Evolutionary conservation across 176 grass and related monocot genomes (phyloP), one percentile per base, ranked within the genome.

Genomic region (Coix lacrymajobi): DNA sequence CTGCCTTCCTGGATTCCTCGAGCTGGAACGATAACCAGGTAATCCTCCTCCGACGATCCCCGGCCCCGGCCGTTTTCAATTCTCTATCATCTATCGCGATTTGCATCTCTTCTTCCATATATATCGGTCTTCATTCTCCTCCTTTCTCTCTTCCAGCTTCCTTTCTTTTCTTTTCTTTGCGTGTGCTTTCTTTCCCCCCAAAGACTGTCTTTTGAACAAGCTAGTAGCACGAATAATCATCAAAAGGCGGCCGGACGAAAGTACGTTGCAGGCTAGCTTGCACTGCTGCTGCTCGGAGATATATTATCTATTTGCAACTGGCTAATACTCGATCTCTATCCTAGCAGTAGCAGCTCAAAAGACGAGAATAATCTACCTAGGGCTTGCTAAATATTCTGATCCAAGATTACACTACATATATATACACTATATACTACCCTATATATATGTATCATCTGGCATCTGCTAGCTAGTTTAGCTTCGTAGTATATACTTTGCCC

Each of bases 11-110:
- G 82, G 89, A 92, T 94, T 88, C 92, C 79, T 92, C 92, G 41
- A 92, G 89, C 90, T 94, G 92, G 92, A 90, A 90, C 66, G 84
- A 90, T 87, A 94, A 92, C 86, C 86, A 94, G 92, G 92, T 94
- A 80, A 69, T 62, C 61, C n/a, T 7, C 11, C 33, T 33, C 33
- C 33, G 33, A 2, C n/a, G n/a, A 3, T 52, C 49, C 19, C 0
- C 46, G 15, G 33, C 33, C 33, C 44, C 15, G 16, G 46, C 46
- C 46, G 46, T 51, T 51, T 51, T 51, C 46, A 51, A 19, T 19
- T 22, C 49, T 56, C 52, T 43, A 43, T 11, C 41, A 43, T 11
- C 41, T 20, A 20, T 20, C 49, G 49, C 52, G 52, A n/a, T 56
- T 63, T 78, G 76, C 57, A 77, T 87, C 64, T 57, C n/a, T n/a